Conservation (phyloP, 1,284 basidiomycete genomes). For the Microbotryum violaceum region DNA sequence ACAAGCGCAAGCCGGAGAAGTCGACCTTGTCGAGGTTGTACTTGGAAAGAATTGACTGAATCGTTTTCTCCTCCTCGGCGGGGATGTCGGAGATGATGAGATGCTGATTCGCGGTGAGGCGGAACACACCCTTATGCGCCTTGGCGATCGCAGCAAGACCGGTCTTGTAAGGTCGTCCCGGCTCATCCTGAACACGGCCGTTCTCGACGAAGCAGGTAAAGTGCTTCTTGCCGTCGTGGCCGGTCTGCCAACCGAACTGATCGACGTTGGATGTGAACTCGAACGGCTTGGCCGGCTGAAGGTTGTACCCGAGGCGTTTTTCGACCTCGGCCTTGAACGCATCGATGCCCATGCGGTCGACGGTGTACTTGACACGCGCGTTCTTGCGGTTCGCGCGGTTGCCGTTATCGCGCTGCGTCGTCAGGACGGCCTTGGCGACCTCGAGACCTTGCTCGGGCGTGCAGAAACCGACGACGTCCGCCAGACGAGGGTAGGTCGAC, state of each 20-base stretch:
- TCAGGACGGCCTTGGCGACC: constrained; percentile 86
- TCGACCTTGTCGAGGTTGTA: constrained; percentile 88
- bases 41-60: constrained; percentile 60
- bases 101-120: constrained; percentile 85
- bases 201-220: constrained; percentile 97
- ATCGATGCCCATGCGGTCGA: constrained; percentile 85
- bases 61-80: constrained; percentile 55
- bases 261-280: constrained; percentile 86
- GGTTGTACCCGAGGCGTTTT: constrained; percentile 70
- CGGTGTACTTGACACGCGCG: constrained; percentile 66
- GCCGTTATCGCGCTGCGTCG: constrained; percentile 90
- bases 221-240: constrained; percentile 76
- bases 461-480: constrained; percentile 85
- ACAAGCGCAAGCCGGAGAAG: constrained; percentile 70
- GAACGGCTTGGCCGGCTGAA: constrained; percentile 67
- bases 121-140: constrained; percentile 86
- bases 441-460: constrained; percentile 75
- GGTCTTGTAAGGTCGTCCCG: constrained; percentile 80
- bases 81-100: constrained; percentile 78
- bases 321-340: constrained; percentile 86
- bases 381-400: constrained; percentile 80
- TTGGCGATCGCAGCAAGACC: constrained; percentile 87
- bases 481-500: constrained; percentile 92
- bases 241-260: constrained; percentile 85
- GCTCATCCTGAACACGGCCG: constrained; percentile 89